Conservation (phyloP, 2,329 filamentous ascomycete genomes). For the Ceratocystis alfenasii region DNA sequence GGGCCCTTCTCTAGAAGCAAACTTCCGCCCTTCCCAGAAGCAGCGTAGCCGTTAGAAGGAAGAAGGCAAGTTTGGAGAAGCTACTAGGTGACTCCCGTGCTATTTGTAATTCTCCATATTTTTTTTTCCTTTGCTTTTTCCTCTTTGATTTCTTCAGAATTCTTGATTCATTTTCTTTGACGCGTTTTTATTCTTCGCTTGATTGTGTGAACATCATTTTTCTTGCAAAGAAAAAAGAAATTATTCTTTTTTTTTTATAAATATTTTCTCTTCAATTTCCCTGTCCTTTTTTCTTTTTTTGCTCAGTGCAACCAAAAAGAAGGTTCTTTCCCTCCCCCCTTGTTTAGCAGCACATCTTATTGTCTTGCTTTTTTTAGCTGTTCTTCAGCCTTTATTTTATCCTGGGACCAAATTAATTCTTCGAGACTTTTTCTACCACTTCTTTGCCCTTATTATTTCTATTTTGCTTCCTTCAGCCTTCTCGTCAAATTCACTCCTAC, state of each 20-base stretch:
- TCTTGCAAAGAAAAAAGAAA: neutral
- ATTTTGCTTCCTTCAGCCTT: neutral
- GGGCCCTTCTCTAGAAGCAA: neutral
- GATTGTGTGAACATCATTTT: neutral
- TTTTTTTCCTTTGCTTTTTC: neutral
- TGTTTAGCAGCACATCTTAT: neutral
- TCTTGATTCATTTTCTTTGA: neutral
- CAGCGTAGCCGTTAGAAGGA: too few relatives aligned
- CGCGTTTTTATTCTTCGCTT: neutral
- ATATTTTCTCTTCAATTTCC: neutral
- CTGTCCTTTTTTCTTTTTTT: neutral
- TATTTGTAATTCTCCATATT: neutral
- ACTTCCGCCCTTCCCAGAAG: too few relatives aligned
- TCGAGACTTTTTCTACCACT: neutral
- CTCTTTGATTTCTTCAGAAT: neutral
- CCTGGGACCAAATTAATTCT: too few relatives aligned
- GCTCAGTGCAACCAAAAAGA: neutral
- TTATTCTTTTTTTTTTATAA: neutral
- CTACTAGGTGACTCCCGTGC: too few relatives aligned
- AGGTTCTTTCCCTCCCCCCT: neutral
- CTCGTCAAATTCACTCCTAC: neutral
- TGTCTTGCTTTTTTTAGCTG: neutral
- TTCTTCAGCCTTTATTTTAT: constrained; percentile 8
- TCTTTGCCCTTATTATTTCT: neutral
- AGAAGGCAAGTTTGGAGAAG: too few relatives aligned